phyloP scores from a whole-genome alignment of 768 basidiomycete genomes.

The Russula compacta region DNA sequence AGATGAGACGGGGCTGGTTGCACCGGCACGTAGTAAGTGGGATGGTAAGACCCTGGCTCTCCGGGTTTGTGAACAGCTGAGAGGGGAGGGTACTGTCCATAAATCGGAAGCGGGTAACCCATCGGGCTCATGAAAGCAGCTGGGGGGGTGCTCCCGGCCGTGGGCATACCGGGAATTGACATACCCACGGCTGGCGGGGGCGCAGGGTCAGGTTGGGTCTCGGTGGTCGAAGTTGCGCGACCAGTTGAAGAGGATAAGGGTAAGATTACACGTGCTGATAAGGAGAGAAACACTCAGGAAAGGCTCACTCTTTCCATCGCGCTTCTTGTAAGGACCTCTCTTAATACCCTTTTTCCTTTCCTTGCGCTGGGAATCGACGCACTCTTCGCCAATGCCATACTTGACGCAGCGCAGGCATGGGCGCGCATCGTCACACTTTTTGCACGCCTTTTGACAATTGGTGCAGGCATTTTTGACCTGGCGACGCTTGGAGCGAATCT shows the following conservation, averaged over 20 bases:
- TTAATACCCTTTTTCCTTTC: conserved; percentile 85
- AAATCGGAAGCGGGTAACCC: conserved; percentile 46
- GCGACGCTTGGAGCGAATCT: conserved; percentile 64
- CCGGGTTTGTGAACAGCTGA: conserved; percentile 40
- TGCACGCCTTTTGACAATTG: conserved; percentile 85
- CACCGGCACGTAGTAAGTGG: conserved; percentile 37
- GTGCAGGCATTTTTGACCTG: conserved; percentile 92
- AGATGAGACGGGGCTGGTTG: conserved; percentile 34
- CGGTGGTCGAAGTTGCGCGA: conserved; percentile 51
- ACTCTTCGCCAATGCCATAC: conserved; percentile 81
- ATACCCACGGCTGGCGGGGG: conserved; percentile 25
- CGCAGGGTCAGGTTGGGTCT: conserved; percentile 34
- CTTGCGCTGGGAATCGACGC: conserved; percentile 85
- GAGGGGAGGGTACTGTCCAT: conserved; percentile 44
- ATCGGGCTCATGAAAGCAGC: conserved; percentile 45
- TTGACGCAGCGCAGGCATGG: conserved; percentile 91
- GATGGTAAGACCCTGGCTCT: conserved; percentile 42
- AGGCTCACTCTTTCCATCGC: conserved; percentile 76
- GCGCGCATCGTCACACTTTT: conserved; percentile 86
- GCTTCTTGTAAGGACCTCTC: conserved; percentile 90
- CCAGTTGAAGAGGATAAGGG: conserved; percentile 24
- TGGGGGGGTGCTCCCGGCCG: conserved; percentile 32
- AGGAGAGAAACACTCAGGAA: conserved; percentile 20
- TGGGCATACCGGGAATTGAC: conserved; percentile 26
- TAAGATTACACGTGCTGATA: conserved; percentile 19